These are phyloP conservation scores for Sporothrix luriei DNA, from an alignment of 2,329 filamentous ascomycete genomes.

Conservation along the genomic window DNA sequence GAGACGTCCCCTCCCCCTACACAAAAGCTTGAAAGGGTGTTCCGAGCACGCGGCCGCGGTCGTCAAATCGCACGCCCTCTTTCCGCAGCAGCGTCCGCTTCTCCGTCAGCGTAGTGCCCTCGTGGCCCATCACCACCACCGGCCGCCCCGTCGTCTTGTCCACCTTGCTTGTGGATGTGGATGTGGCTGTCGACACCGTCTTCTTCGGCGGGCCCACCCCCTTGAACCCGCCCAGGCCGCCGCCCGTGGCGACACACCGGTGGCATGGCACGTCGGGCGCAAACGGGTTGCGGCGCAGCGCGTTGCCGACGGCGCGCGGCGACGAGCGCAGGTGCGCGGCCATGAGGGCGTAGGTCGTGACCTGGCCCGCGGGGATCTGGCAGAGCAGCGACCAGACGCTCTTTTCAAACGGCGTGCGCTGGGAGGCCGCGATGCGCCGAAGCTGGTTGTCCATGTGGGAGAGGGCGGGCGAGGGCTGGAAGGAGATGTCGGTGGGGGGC, in stretches of 20 bases:
- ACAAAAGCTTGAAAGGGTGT: slow-evolving; percentile 54
- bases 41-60: slow-evolving; percentile 61
- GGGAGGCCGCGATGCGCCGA: slow-evolving; percentile 50
- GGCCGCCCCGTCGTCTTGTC: slow-evolving; percentile 52
- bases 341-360: slow-evolving; percentile 77
- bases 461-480: background rate
- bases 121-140: slow-evolving; percentile 45
- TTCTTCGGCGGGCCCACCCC: slow-evolving; percentile 60
- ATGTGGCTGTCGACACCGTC: no score
- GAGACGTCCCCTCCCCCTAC: slow-evolving; percentile 32
- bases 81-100: slow-evolving; percentile 63
- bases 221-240: slow-evolving; percentile 71
- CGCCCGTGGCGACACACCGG: slow-evolving; percentile 73
- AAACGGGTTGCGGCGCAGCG: slow-evolving; percentile 77
- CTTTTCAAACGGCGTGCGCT: slow-evolving; percentile 59
- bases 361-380: slow-evolving; percentile 73
- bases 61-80: slow-evolving; percentile 68
- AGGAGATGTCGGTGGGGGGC: background rate
- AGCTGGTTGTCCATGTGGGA: slow-evolving; percentile 47
- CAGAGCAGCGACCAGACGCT: slow-evolving; percentile 71
- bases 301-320: slow-evolving; percentile 75
- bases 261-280: slow-evolving; percentile 82
- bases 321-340: slow-evolving; percentile 69
- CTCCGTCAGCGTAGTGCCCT: slow-evolving; percentile 66
- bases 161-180: slow-evolving; percentile 57